These are phyloP conservation scores for Penicillium sp. DNA, from an alignment of 2,329 filamentous ascomycete genomes.

Conservation along the genomic window DNA sequence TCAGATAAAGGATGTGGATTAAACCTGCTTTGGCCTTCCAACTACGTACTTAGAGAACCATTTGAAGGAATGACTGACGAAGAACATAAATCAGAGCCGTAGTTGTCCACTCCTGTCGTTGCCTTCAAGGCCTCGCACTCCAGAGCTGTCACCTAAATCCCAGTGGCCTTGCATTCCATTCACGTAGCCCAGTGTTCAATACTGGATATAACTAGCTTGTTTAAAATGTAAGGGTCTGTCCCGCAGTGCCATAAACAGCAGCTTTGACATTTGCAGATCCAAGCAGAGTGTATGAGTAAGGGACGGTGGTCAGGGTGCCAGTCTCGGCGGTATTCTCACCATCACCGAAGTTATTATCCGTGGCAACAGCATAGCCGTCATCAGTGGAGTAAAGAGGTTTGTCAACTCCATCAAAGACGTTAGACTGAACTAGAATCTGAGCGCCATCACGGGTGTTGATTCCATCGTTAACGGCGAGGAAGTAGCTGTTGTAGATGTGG, in stretches of 20 bases:
- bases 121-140: too few relatives aligned
- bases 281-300: constrained; percentile 57
- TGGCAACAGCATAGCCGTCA: constrained; percentile 47
- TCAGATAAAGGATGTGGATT: too few relatives aligned
- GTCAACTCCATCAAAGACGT: constrained; percentile 50
- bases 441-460: constrained; percentile 61
- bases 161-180: too few relatives aligned
- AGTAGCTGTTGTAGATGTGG: constrained; percentile 61
- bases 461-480: constrained; percentile 48
- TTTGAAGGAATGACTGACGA: too few relatives aligned
- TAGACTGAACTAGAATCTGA: constrained; percentile 61
- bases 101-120: too few relatives aligned
- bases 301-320: constrained; percentile 54
- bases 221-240: constrained; percentile 37
- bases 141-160: too few relatives aligned
- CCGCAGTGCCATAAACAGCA: constrained; percentile 41
- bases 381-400: constrained; percentile 50
- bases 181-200: too few relatives aligned
- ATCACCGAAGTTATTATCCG: constrained; percentile 51
- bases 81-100: too few relatives aligned
- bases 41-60: too few relatives aligned
- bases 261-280: constrained; percentile 51
- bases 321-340: constrained; percentile 51
- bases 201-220: neutral
- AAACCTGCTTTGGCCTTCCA: too few relatives aligned